These are phyloP conservation scores for Geotrichum macrosporum DNA, from an alignment of 1,139 yeast genomes.

Conservation along the genomic window DNA sequence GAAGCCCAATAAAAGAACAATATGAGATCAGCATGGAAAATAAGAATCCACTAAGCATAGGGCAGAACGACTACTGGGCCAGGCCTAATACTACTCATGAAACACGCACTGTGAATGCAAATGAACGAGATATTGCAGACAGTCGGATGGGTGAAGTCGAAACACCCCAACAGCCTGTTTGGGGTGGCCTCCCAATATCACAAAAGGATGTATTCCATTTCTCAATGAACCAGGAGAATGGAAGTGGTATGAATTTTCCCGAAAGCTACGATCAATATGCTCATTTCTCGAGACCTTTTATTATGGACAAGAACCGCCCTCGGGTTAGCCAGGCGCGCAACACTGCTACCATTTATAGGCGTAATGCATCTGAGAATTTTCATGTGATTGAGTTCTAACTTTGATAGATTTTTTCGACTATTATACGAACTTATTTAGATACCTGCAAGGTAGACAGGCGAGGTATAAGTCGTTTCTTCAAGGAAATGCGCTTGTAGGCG, in stretches of 20 bases:
- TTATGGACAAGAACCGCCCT: background rate
- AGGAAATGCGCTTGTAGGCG: no score
- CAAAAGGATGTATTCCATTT: slow-evolving; percentile 12
- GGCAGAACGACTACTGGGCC: no score
- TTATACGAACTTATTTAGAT: slow-evolving; percentile 15
- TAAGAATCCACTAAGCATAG: no score
- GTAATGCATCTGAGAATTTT: slow-evolving; percentile 4
- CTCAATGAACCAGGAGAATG: background rate
- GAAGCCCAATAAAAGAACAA: no score
- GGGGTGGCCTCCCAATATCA: slow-evolving; percentile 14
- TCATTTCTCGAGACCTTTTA: slow-evolving; percentile 17
- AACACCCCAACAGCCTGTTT: background rate
- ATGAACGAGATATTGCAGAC: background rate
- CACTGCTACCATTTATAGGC: slow-evolving; percentile 13
- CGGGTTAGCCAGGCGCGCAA: slow-evolving; percentile 9
- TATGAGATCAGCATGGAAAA: no score
- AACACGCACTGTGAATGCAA: background rate
- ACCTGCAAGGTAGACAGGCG: slow-evolving; percentile 10
- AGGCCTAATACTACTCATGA: no score
- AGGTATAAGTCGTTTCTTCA: slow-evolving; percentile 2
- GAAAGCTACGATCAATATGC: slow-evolving; percentile 11
- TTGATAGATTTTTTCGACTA: slow-evolving; percentile 16
- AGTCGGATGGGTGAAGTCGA: background rate
- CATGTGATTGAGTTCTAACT: background rate
- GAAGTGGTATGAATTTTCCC: background rate